Evolutionary conservation across 2,329 filamentous ascomycete genomes (phyloP), one percentile per base, ranked within the genome.

Genomic region (Colletotrichum sp.): DNA sequence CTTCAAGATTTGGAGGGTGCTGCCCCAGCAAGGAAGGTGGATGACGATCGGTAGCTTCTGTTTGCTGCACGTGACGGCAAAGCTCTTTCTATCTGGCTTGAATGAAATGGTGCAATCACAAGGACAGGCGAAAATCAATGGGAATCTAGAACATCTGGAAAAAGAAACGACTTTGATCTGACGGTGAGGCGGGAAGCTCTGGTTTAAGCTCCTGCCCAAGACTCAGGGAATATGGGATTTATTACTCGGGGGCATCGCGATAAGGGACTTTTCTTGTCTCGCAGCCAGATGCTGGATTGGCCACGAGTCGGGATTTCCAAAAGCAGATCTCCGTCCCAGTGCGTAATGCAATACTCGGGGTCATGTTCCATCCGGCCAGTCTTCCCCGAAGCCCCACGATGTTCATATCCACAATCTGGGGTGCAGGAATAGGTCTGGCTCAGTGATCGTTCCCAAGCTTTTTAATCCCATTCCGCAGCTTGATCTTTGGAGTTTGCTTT

Each of bases 21-120:
- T 36, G 30, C 18, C 70, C 70, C 59, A 74, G 71, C 74, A 69
- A 60, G 74, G 74, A 73, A 72, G 72, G 72, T 72, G 69, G 55
- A 67, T 63, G 62, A 65, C 44, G 70, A 76, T 76, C 70, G 70
- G 18, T 36, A 66, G 52, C 49, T 32, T 52, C 30, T 68, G 44
- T 44, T 36, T 57, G 69, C 21, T 74, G 74, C 74, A 76, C 74
- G 74, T 74, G 74, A 76, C 71, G 49, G 16, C 16, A 6, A 12
- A 39, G 59, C 62, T 44, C n/a, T 63, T 16, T 30, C 13, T 13
- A 21, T 63, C 28, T 55, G 16, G 34, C 24, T 52, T 44, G 8
- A 6, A 21, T 2, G 24, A 36, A 24, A 1, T 16, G 64, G 18
- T 21, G n/a, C 24, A 24, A 26, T 26, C 24, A 52, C 44, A 30